phyloP scores from a whole-genome alignment of 768 basidiomycete species.

The Xerocomellus dryophilus region DNA sequence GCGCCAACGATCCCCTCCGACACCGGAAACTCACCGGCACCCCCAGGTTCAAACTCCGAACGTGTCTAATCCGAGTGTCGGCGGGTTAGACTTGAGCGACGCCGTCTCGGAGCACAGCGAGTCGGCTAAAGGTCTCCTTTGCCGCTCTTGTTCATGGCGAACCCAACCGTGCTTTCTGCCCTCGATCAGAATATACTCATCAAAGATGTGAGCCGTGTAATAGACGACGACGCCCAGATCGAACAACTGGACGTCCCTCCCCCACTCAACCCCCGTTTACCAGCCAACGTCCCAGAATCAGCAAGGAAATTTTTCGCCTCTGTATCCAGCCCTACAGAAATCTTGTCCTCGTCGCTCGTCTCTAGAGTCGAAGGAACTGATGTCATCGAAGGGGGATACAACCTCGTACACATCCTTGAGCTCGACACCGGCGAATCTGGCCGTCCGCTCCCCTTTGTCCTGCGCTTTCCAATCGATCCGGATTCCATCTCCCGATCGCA shows the following conservation, averaged over 20 bases:
- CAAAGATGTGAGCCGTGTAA: too few relatives aligned
- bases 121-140: too few relatives aligned
- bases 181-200: too few relatives aligned
- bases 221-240: too few relatives aligned
- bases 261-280: too few relatives aligned
- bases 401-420: neutral
- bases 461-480: neutral
- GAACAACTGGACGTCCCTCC: too few relatives aligned
- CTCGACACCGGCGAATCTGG: neutral
- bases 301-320: neutral
- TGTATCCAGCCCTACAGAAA: neutral
- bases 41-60: too few relatives aligned
- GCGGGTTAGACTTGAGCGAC: too few relatives aligned
- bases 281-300: neutral
- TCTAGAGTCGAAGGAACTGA: neutral
- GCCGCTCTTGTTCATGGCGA: too few relatives aligned
- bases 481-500: neutral
- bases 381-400: neutral
- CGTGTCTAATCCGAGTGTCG: too few relatives aligned
- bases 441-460: neutral
- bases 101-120: too few relatives aligned
- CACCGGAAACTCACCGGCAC: constrained; percentile 36
- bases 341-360: neutral
- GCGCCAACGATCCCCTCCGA: constrained; percentile 35
- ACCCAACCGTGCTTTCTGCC: too few relatives aligned